These are phyloP conservation scores for Begonia loranthoides DNA, from an alignment of 306 rosid genomes.

Conservation along the genomic window DNA sequence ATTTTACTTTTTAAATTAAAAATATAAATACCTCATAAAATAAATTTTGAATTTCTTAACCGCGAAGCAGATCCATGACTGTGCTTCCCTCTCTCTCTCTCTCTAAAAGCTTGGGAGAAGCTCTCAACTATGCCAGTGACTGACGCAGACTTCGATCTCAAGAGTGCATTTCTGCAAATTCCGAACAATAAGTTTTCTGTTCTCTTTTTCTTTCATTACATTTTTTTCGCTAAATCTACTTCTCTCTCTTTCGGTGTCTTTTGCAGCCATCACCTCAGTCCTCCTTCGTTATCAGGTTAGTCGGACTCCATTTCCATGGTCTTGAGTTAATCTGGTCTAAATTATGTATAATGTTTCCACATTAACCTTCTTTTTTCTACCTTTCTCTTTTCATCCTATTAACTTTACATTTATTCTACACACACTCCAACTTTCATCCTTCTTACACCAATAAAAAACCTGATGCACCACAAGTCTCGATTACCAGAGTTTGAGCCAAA, in stretches of 20 bases:
- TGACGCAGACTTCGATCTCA: constrained; percentile 59
- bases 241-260: constrained; percentile 1
- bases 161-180: constrained; percentile 34
- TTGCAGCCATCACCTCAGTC: constrained; percentile 56
- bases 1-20: too few species aligned
- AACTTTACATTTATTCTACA: too few species aligned
- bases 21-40: too few species aligned
- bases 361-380: too few species aligned
- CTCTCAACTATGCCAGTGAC: constrained; percentile 51
- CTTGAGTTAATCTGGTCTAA: neutral
- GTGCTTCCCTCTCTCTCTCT: neutral
- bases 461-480: too few species aligned
- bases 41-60: neutral
- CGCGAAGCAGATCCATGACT: neutral
- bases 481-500: too few species aligned
- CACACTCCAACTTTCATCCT: too few species aligned
- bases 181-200: neutral
- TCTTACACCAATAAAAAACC: too few species aligned
- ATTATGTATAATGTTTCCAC: neutral
- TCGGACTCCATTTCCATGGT: constrained; percentile 12
- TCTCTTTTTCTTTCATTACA: constrained; percentile 1
- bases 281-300: constrained; percentile 50
- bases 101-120: constrained; percentile 6
- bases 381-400: too few species aligned
- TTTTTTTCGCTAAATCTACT: neutral